Evolutionary conservation across 2,329 filamentous ascomycete genomes (phyloP).

Genomic region (Penicillium sp.): DNA sequence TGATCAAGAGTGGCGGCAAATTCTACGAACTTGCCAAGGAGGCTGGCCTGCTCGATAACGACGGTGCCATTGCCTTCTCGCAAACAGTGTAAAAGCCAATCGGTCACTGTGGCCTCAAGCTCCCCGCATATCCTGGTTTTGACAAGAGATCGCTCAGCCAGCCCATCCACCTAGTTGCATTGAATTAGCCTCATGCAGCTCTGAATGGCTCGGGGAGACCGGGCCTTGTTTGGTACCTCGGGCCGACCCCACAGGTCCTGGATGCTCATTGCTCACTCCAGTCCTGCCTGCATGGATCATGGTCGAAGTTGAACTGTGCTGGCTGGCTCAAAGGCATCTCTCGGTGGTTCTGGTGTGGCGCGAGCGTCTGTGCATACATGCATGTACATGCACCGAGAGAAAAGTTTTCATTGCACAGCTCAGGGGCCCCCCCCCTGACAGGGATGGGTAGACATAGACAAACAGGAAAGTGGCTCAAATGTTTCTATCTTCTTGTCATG

Average conservation of each 20-base stretch:
- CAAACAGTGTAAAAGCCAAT: slow-evolving; percentile 14
- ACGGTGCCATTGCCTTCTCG: slow-evolving; percentile 32
- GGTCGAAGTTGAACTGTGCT: slow-evolving; percentile 6
- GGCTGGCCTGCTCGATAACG: slow-evolving; percentile 67
- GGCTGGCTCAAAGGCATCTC: slow-evolving; percentile 8
- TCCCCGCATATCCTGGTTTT: slow-evolving; percentile 6
- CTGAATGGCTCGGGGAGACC: slow-evolving; percentile 22
- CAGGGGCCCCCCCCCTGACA: slow-evolving; percentile 13
- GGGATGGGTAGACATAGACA: slow-evolving; percentile 2
- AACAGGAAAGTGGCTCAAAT: slow-evolving; percentile 2
- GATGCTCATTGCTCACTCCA: slow-evolving; percentile 14
- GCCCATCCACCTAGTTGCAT: slow-evolving; percentile 6
- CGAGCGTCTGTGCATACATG: slow-evolving; percentile 17
- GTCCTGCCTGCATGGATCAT: slow-evolving; percentile 16
- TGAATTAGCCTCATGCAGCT: slow-evolving; percentile 8
- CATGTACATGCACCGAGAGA: slow-evolving; percentile 14
- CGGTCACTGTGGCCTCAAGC: slow-evolving; percentile 9
- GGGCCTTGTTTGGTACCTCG: slow-evolving; percentile 5
- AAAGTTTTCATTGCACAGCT: slow-evolving; percentile 13
- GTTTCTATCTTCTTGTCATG: background rate
- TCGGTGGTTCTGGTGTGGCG: slow-evolving; percentile 15
- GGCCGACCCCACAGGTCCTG: slow-evolving; percentile 15
- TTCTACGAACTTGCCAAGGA: slow-evolving; percentile 93
- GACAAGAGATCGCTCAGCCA: slow-evolving; percentile 7
- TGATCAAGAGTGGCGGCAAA: slow-evolving; percentile 72